Evolutionary conservation across 352 stramenopile genomes (phyloP).

Genomic region (Phytophthora ohioensis): DNA sequence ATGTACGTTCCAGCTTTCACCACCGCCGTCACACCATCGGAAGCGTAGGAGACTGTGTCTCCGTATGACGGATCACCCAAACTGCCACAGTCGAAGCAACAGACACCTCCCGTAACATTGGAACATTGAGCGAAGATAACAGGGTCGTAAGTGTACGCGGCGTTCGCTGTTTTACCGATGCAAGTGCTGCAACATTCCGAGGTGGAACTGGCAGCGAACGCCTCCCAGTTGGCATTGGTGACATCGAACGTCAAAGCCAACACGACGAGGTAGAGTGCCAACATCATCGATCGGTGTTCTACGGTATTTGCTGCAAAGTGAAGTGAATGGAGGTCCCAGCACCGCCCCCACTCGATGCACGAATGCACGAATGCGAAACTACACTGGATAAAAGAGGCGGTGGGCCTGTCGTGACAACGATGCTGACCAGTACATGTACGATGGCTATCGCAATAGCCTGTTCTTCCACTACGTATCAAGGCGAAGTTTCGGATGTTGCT

Average conservation of each 20-base stretch:
- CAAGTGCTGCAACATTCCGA: slow-evolving; percentile 70
- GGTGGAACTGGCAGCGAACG: slow-evolving; percentile 29
- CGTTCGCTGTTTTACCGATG: slow-evolving; percentile 68
- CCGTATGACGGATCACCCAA: slow-evolving; percentile 46
- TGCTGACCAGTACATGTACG: background rate
- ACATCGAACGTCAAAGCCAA: slow-evolving; percentile 1
- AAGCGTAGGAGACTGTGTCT: slow-evolving; percentile 44
- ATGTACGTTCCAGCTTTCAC: slow-evolving; percentile 62
- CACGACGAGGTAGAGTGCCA: slow-evolving; percentile 10
- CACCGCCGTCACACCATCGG: slow-evolving; percentile 63
- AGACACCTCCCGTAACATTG: slow-evolving; percentile 58
- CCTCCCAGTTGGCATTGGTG: slow-evolving; percentile 15
- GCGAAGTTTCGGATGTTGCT: background rate
- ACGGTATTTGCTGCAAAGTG: slow-evolving; percentile 4
- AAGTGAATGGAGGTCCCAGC: slow-evolving; percentile 1
- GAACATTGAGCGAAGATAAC: slow-evolving; percentile 65
- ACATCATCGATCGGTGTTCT: background rate
- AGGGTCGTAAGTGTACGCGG: slow-evolving; percentile 74
- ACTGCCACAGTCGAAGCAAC: slow-evolving; percentile 75
- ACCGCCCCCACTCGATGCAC: background rate
- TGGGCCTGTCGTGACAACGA: slow-evolving; percentile 13
- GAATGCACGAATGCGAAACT: slow-evolving; percentile 25
- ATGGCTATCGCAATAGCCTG: slow-evolving; percentile 7
- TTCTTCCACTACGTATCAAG: background rate
- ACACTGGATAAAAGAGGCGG: slow-evolving; percentile 15